Evolutionary conservation across 176 grass and related monocot genomes (phyloP).

Genomic region (Cymbopogon citratus): DNA sequence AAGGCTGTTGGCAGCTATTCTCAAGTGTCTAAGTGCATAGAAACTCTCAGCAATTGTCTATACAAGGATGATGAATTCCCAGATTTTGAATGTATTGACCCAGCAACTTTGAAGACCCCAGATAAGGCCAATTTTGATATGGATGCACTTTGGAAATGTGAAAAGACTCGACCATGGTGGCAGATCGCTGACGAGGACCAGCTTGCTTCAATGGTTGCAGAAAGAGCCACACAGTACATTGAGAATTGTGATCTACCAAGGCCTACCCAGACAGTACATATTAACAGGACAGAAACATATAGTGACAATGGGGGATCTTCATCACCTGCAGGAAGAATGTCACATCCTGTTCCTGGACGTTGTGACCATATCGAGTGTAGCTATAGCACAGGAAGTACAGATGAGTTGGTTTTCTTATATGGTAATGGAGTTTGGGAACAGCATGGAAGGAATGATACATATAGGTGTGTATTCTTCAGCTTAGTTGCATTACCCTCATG

Average conservation of each 20-base stretch:
- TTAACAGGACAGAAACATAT: conserved; percentile 7
- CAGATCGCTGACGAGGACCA: conserved; percentile 59
- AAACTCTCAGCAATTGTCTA: conserved; percentile 30
- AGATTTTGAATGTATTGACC: conserved; percentile 34
- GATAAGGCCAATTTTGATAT: conserved; percentile 23
- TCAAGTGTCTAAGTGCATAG: conserved; percentile 25
- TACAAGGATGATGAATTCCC: conserved; percentile 35
- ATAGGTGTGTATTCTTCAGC: conserved; percentile 32
- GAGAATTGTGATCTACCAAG: conserved; percentile 94
- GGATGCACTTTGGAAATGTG: conserved; percentile 36
- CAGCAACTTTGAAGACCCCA: conserved; percentile 10
- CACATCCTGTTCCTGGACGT: conserved; percentile 26
- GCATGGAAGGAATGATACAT: conserved; percentile 24
- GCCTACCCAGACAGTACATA: conserved; percentile 44
- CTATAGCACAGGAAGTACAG: conserved; percentile 14
- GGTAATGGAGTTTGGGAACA: conserved; percentile 18
- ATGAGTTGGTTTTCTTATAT: conserved; percentile 22
- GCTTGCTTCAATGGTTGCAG: conserved; percentile 73
- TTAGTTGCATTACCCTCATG: not conserved
- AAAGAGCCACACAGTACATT: conserved; percentile 58
- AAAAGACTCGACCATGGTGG: conserved; percentile 78
- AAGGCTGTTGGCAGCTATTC: conserved; percentile 9
- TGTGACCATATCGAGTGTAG: conserved; percentile 17
- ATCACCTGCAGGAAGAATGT: conserved; percentile 19
- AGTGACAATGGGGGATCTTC: conserved; percentile 10